phyloP scores from a whole-genome alignment of 345 rosid species.

The Gossypium thurberi region DNA sequence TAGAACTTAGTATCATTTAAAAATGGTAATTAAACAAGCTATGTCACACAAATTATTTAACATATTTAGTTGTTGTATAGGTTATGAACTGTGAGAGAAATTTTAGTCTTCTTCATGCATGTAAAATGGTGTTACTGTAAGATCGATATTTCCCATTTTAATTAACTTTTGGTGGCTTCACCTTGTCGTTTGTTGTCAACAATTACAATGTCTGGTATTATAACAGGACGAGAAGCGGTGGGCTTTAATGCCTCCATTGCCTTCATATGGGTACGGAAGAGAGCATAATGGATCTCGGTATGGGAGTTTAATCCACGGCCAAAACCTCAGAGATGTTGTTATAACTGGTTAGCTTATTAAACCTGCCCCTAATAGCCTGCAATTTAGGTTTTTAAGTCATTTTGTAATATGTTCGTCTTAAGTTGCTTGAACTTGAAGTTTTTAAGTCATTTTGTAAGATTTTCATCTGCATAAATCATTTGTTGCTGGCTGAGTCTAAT shows the following conservation, averaged over 20 bases:
- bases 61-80: not conserved
- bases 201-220: not conserved
- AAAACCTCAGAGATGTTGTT: constrained; percentile 59
- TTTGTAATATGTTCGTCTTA: not conserved
- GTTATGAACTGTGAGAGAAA: not conserved
- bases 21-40: not conserved
- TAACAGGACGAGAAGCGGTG: constrained; percentile 54
- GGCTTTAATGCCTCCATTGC: constrained; percentile 62
- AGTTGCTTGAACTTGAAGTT: not conserved
- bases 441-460: not conserved
- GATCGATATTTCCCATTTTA: not conserved
- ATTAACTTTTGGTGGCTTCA: not conserved
- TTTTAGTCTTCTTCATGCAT: no score
- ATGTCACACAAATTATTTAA: not conserved
- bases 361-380: not conserved
- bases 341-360: constrained; percentile 42
- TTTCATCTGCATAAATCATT: not conserved
- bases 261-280: constrained; percentile 67
- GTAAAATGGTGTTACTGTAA: not conserved
- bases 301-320: constrained; percentile 68
- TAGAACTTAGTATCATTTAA: not conserved
- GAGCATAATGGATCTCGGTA: constrained; percentile 68
- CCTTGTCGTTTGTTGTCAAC: not conserved
- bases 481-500: not conserved
- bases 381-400: not conserved